Percentiles rank a stretch among this genome's conserved stretches.
phyloP scores from a whole-genome alignment of 306 rosid genomes.

The Fragaria nilgerrensis region DNA sequence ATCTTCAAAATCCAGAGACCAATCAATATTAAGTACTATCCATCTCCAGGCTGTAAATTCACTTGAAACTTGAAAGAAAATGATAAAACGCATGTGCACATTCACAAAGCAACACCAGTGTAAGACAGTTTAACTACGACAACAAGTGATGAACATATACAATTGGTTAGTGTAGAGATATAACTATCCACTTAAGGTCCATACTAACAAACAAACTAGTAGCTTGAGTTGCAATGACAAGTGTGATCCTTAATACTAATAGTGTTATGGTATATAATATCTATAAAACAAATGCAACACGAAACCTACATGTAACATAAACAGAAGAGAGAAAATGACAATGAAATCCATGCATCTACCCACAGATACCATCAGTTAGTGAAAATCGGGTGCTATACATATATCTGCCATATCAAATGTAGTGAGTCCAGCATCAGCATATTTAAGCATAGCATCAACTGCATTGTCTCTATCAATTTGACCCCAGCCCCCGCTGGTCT shows the following conservation, averaged over 20 bases:
- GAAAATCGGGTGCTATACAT: conserved; percentile 38
- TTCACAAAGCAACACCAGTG: conserved; percentile 3
- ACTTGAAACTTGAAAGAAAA: neutral
- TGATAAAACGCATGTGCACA: neutral
- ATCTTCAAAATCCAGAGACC: conserved; percentile 45
- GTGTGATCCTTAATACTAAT: neutral
- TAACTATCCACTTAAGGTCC: neutral
- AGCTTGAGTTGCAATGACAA: too few species aligned
- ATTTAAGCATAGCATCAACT: conserved; percentile 71
- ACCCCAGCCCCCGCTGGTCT: conserved; percentile 86
- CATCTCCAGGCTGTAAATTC: neutral
- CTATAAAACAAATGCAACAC: neutral
- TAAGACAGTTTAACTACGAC: neutral
- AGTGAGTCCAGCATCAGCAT: conserved; percentile 68
- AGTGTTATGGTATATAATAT: neutral
- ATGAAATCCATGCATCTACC: neutral
- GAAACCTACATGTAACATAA: neutral
- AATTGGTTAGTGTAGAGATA: neutral
- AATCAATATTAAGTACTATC: neutral
- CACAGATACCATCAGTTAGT: neutral
- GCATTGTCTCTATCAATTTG: conserved; percentile 62
- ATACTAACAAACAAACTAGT: neutral
- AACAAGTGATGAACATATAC: neutral
- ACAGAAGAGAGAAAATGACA: neutral
- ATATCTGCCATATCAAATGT: conserved; percentile 87